Evolutionary conservation across 139 green algal genomes (phyloP).

Genomic region (Coccomyxa sp.): DNA sequence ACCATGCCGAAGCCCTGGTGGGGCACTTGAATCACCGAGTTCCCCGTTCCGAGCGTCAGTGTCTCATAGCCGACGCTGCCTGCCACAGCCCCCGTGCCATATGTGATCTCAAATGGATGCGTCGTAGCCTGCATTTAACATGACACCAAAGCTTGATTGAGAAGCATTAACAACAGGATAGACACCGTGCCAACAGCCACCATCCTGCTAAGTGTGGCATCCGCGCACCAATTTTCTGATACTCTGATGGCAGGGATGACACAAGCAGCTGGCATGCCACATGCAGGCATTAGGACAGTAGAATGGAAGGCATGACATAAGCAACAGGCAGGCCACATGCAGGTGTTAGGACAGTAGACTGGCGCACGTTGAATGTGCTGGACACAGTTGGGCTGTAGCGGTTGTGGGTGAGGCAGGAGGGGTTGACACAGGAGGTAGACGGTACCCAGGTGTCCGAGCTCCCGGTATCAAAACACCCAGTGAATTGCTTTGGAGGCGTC

Average conservation of each 20-base stretch:
- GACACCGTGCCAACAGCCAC: too few relatives aligned
- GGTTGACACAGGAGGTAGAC: neutral
- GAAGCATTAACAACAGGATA: too few relatives aligned
- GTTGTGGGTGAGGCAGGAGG: slow-evolving; percentile 1
- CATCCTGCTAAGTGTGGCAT: too few relatives aligned
- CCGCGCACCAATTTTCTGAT: too few relatives aligned
- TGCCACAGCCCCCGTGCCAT: slow-evolving; percentile 5
- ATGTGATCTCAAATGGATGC: slow-evolving; percentile 1
- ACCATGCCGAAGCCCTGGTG: slow-evolving; percentile 11
- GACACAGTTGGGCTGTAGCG: neutral
- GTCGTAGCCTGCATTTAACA: neutral
- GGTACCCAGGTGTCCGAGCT: slow-evolving; percentile 10
- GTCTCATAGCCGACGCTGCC: slow-evolving; percentile 2
- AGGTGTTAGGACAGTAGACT: neutral
- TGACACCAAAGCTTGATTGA: too few relatives aligned
- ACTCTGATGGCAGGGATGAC: too few relatives aligned
- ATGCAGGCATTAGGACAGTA: neutral
- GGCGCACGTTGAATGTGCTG: neutral
- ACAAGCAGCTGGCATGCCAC: too few relatives aligned
- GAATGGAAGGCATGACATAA: neutral
- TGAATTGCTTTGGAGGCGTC: slow-evolving; percentile 4
- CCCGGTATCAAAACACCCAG: slow-evolving; percentile 14
- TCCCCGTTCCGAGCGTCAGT: neutral
- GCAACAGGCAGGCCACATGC: too few relatives aligned
- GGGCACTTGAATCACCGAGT: neutral